A percentile compares a stretch with the other conserved stretches of the same genome.
Conservation (phyloP, 176 grass and related monocot species). For the Triticum turgidum region DNA sequence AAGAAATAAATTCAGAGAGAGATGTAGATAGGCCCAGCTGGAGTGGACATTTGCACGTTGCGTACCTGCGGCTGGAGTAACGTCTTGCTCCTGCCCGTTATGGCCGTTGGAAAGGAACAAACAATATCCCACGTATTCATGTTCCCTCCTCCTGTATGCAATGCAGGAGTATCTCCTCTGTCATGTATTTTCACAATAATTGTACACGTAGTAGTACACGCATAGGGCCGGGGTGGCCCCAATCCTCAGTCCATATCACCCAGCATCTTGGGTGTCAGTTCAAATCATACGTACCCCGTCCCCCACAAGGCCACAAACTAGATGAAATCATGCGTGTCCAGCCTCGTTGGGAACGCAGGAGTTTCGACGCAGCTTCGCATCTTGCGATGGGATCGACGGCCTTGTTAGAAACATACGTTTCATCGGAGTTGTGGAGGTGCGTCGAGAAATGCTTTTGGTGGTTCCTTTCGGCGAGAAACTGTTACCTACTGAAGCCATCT, state of each 20-base stretch:
- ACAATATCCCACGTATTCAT: not conserved
- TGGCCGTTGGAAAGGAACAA: conserved; percentile 51
- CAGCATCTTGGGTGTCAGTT: not conserved
- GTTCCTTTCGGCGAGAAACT: no score
- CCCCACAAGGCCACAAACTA: no score
- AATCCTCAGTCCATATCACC: not conserved
- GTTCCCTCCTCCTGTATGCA: not conserved
- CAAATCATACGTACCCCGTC: not conserved
- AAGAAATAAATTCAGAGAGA: not conserved
- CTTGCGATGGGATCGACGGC: no score
- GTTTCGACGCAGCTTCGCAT: not conserved
- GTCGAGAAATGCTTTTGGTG: no score
- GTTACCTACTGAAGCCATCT: no score
- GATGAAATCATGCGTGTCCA: no score
- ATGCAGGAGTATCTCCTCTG: not conserved
- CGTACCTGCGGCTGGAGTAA: not conserved
- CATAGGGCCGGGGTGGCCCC: not conserved
- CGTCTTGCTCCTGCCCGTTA: conserved; percentile 1
- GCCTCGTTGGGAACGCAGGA: not conserved
- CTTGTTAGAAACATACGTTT: no score
- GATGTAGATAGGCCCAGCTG: no score
- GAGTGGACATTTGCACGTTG: not conserved
- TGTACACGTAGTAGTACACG: no score
- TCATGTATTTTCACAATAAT: not conserved
- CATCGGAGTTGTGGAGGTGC: no score